Evolutionary conservation across 2,329 filamentous ascomycete species (phyloP).

Genomic region (Claviceps africana): DNA sequence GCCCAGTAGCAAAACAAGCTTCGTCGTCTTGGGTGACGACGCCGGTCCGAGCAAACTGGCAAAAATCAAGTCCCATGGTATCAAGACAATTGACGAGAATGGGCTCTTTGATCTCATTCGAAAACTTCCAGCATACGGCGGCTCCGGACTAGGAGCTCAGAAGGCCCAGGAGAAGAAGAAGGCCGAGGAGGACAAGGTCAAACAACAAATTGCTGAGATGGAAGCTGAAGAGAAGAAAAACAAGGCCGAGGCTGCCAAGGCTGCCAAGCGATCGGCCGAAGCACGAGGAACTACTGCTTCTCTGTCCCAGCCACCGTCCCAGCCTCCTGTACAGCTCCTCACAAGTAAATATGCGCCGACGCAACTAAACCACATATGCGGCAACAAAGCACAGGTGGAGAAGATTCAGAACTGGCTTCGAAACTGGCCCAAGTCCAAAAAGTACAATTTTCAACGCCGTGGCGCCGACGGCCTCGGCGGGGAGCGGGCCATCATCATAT

Average conservation of each 20-base stretch:
- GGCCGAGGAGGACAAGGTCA: slow-evolving; percentile 71
- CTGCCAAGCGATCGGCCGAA: slow-evolving; percentile 27
- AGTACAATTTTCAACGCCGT: slow-evolving; percentile 65
- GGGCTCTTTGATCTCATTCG: slow-evolving; percentile 80
- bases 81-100: slow-evolving; percentile 90
- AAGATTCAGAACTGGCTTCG: slow-evolving; percentile 80
- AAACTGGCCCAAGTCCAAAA: slow-evolving; percentile 65
- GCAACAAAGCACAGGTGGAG: slow-evolving; percentile 83
- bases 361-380: slow-evolving; percentile 75
- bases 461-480: slow-evolving; percentile 74
- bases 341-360: slow-evolving; percentile 92
- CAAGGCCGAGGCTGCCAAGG: slow-evolving; percentile 38
- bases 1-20: slow-evolving; percentile 87
- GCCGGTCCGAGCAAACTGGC: slow-evolving; percentile 86
- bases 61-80: slow-evolving; percentile 64
- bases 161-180: slow-evolving; percentile 74
- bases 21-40: slow-evolving; percentile 79
- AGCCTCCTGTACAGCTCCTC: slow-evolving; percentile 58
- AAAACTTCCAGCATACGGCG: slow-evolving; percentile 69
- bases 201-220: slow-evolving; percentile 69
- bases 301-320: slow-evolving; percentile 24
- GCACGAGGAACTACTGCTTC: slow-evolving; percentile 13
- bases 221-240: slow-evolving; percentile 61
- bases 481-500: slow-evolving; percentile 83
- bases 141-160: slow-evolving; percentile 74